These are phyloP conservation scores for Boletus sensibilis DNA, from an alignment of 768 basidiomycete genomes.

Conservation along the genomic window DNA sequence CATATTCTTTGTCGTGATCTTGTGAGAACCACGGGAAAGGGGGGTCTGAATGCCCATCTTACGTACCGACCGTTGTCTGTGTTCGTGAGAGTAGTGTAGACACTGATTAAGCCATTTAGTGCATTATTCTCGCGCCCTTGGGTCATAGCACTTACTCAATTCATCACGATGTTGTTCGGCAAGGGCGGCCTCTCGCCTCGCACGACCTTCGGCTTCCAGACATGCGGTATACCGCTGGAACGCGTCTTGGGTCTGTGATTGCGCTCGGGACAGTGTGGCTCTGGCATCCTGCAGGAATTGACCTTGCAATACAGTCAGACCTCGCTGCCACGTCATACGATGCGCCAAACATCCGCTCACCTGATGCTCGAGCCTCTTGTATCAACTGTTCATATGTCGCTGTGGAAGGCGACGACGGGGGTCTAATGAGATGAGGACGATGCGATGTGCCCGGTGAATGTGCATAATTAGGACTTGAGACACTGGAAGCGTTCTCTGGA, in stretches of 20 bases:
- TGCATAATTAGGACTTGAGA: slow-evolving; percentile 33
- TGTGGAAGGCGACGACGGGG: slow-evolving; percentile 51
- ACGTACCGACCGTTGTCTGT: slow-evolving; percentile 36
- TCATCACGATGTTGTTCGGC: slow-evolving; percentile 74
- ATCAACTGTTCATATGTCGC: slow-evolving; percentile 52
- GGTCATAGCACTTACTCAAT: slow-evolving; percentile 35
- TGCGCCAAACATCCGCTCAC: slow-evolving; percentile 38
- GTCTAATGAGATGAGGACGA: slow-evolving; percentile 40
- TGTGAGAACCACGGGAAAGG: slow-evolving; percentile 19
- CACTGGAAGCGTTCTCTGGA: slow-evolving; percentile 29
- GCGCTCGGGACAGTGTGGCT: slow-evolving; percentile 57
- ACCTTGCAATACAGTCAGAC: slow-evolving; percentile 37
- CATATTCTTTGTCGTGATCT: slow-evolving; percentile 30
- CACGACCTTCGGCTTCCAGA: slow-evolving; percentile 65
- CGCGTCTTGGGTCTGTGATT: slow-evolving; percentile 70
- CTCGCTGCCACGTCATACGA: neutral
- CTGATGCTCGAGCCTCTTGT: slow-evolving; percentile 58
- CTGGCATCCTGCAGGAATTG: slow-evolving; percentile 64
- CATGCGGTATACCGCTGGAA: slow-evolving; percentile 68
- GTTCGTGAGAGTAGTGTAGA: slow-evolving; percentile 36
- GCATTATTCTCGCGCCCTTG: slow-evolving; percentile 15
- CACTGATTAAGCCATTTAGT: slow-evolving; percentile 28
- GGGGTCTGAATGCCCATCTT: slow-evolving; percentile 13
- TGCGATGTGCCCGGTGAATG: slow-evolving; percentile 33
- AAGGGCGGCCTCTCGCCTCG: slow-evolving; percentile 57